phyloP scores from a whole-genome alignment of 805 yeast genomes.

The Sungouiella thailandica region DNA sequence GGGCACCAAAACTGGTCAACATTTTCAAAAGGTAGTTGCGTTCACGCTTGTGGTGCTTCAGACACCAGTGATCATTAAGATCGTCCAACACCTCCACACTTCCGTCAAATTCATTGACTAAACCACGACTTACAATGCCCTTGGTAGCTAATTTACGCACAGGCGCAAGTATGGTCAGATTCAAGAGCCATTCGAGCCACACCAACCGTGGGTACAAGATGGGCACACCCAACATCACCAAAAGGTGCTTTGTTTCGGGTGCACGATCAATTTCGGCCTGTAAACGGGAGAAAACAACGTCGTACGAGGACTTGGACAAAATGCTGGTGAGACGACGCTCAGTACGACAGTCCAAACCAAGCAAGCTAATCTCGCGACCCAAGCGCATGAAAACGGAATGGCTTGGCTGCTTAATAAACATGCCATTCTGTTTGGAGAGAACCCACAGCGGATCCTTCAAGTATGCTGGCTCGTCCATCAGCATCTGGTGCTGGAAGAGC shows the following conservation, averaged over 20 bases:
- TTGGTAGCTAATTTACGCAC: conserved; percentile 52
- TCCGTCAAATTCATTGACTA: conserved; percentile 91
- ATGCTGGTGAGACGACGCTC: conserved; percentile 69
- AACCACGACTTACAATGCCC: conserved; percentile 59
- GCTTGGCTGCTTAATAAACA: conserved; percentile 60
- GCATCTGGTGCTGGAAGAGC: conserved; percentile 85
- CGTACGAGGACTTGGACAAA: conserved; percentile 52
- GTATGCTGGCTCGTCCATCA: conserved; percentile 38
- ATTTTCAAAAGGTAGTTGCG: conserved; percentile 63
- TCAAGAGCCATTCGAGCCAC: conserved; percentile 76
- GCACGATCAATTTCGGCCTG: conserved; percentile 49
- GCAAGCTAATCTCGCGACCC: conserved; percentile 66
- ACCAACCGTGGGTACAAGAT: conserved; percentile 92
- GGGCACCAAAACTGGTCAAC: conserved; percentile 63
- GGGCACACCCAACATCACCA: conserved; percentile 89
- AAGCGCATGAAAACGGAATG: conserved; percentile 69
- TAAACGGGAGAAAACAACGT: conserved; percentile 55
- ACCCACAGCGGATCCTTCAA: conserved; percentile 54
- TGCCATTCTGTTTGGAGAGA: conserved; percentile 52
- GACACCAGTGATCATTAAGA: conserved; percentile 95
- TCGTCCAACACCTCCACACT: conserved; percentile 88
- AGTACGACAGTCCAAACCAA: conserved; percentile 90
- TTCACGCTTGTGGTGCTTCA: conserved; percentile 79
- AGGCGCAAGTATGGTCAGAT: conserved; percentile 57
- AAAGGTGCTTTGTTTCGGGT: conserved; percentile 64